phyloP scores from a whole-genome alignment of 768 basidiomycete species.

The Suillus weaverae region DNA sequence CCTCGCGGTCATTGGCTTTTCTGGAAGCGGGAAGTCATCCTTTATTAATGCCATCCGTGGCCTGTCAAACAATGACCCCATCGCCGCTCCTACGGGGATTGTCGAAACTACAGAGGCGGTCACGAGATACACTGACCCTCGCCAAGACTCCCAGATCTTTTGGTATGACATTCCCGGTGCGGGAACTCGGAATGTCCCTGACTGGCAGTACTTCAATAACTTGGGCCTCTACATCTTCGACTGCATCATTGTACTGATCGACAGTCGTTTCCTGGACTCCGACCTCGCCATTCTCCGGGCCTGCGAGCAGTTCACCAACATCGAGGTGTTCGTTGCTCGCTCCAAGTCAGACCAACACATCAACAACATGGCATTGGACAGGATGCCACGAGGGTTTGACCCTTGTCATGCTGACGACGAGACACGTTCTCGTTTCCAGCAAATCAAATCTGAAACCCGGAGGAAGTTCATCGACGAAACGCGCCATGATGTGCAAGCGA shows the following conservation, averaged over 20 bases:
- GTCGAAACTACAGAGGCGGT: slow-evolving; percentile 23
- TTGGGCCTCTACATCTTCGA: no score
- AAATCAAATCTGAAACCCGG: neutral
- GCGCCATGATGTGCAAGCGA: slow-evolving; percentile 4
- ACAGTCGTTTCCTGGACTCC: slow-evolving; percentile 20
- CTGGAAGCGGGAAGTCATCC: slow-evolving; percentile 28
- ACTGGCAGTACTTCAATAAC: slow-evolving; percentile 15
- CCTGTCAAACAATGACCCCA: slow-evolving; percentile 13
- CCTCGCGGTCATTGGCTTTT: slow-evolving; percentile 20
- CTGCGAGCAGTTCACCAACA: slow-evolving; percentile 20
- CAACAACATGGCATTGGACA: slow-evolving; percentile 19
- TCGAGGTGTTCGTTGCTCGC: slow-evolving; percentile 30
- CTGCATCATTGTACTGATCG: slow-evolving; percentile 1
- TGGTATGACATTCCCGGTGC: slow-evolving; percentile 33
- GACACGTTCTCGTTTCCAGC: slow-evolving; percentile 1
- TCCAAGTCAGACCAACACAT: slow-evolving; percentile 36
- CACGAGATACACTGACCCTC: slow-evolving; percentile 23
- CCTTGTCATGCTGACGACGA: slow-evolving; percentile 14
- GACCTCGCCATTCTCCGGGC: slow-evolving; percentile 13
- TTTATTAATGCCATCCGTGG: slow-evolving; percentile 31
- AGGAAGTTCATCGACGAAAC: slow-evolving; percentile 4
- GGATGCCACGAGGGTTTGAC: slow-evolving; percentile 14
- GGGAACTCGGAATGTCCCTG: slow-evolving; percentile 22
- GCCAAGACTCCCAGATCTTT: slow-evolving; percentile 15
- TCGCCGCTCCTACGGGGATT: slow-evolving; percentile 23